Base-by-base conservation (phyloP, 345 rosid genomes). In the Carallia pectinifolia region DNA sequence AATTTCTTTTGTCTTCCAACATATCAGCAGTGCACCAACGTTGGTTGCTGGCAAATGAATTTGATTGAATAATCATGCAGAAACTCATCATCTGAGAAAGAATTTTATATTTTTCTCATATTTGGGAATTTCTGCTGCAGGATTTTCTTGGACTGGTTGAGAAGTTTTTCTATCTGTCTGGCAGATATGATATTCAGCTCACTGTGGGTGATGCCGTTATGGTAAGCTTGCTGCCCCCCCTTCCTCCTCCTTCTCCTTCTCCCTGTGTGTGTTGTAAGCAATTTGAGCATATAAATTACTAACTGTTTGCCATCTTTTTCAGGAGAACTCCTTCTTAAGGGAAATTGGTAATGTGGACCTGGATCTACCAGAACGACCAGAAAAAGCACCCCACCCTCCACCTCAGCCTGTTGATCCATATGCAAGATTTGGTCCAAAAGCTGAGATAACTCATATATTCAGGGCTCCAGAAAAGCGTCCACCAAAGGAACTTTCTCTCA, bases 141-240 rank as follows among this genome's bases (percentile, higher is more conserved):
- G 97, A 92, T 84, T 92, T 96, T 77, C 95, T 96, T 29, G 89
- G 96, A 64, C 78, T 90, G 77, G 97, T 96, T 61, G 99, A 96
- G 80, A 92, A 90, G 83, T 86, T 96, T 61, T 96, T 79, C 84
- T 96, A 96, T 74, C 90, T 92, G 31, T 96, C 98, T 6, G 97
- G 98, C 66, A 86, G 71, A 85, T 96, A 92, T 61, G 88, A 90
- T 71, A 82, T 92, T 62, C 93, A 96, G 83, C 90, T 96, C n/a
- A 75, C 85, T 53, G 80, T 92, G 66, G 99, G 99, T 62, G 99
- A 96, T 80, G 87, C 87, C 68, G 95, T 82, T 30, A 96, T 96
- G 99, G 99, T 92, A 82, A 76, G 86, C 67, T 67, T 60, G 68
- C 33, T 58, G 2, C 34, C 0, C 17, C 17, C 50, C 4, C 17